Base-by-base conservation (phyloP, 2,329 filamentous ascomycete species). In the Malbranchea cinnamomea region DNA sequence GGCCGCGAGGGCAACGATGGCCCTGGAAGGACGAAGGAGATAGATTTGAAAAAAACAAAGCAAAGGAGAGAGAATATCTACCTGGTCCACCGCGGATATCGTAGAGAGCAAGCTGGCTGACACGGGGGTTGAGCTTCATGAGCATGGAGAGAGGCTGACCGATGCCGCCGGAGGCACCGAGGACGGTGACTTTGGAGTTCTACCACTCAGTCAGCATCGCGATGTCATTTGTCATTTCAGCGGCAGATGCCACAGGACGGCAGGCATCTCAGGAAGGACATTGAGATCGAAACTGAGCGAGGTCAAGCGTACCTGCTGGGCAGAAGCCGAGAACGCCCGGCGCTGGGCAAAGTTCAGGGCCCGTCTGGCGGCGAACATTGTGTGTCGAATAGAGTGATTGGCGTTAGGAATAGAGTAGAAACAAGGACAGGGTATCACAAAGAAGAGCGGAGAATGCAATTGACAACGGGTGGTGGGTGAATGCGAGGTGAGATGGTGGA, bases 91-190 rank as follows among this genome's bases (percentile, higher is more conserved):
- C 78, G 53, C 81, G 79, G 67, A 98, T 92, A 66, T 98, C 89
- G 69, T 95, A 98, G 53, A 98, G 81, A 42, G 87, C 81, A 51
- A 98, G 81, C 60, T 94, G 77, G 51, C 73, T 78, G 48, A 95
- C 87, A 54, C 81, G 74, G 49, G 85, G 83, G 78, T 94, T 95
- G 58, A 94, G 77, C 83, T 98, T 98, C 62, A 98, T 74, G 55
- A 98, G 78, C 46, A 98, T 79, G 36, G 89, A 98, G 52, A 98
- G 70, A 53, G 89, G 89, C 61, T 98, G 89, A 61, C 89, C 89
- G 67, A 98, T 98, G 63, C 89, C 89, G 67, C 89, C 89, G 53
- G 79, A 79, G 47, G 89, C 89, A 69, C 89, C 89, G 59, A 95
- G 81, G 47, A 98, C 84, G 55, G 85, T 75, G 52, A 98, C 89